phyloP scores from a whole-genome alignment of 345 rosid genomes.

The Laguncularia racemosa region DNA sequence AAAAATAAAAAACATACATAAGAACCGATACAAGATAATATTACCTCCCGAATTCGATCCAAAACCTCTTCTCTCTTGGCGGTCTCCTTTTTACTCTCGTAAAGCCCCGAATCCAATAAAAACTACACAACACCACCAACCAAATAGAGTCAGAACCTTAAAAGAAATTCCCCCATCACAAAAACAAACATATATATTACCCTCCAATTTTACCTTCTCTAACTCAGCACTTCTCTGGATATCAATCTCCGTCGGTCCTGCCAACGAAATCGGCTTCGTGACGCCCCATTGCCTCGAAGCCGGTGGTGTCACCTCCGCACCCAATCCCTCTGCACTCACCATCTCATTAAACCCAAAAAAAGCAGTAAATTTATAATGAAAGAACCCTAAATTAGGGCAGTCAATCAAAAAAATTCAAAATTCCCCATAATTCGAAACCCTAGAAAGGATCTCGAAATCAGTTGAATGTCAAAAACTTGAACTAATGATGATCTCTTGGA shows the following conservation, averaged over 20 bases:
- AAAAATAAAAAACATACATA: neutral
- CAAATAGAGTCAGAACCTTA: constrained; percentile 6
- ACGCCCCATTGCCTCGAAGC: constrained; percentile 43
- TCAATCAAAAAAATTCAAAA: neutral
- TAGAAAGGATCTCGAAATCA: neutral
- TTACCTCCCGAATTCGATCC: constrained; percentile 56
- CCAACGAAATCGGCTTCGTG: constrained; percentile 70
- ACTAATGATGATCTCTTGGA: neutral
- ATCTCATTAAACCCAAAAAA: constrained; percentile 20
- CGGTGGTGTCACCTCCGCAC: constrained; percentile 3
- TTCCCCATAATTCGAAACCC: constrained; percentile 4
- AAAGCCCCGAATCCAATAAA: constrained; percentile 59
- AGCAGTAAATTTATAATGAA: no score
- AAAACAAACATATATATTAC: neutral
- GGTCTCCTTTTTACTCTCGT: constrained; percentile 75
- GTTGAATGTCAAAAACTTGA: neutral
- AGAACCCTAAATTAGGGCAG: constrained; percentile 5
- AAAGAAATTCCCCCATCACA: constrained; percentile 2
- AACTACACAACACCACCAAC: constrained; percentile 25
- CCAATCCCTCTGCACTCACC: constrained; percentile 45
- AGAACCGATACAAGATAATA: neutral
- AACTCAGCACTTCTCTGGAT: constrained; percentile 50
- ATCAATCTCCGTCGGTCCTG: constrained; percentile 77
- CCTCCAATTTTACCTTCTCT: constrained; percentile 42
- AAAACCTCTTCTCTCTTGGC: constrained; percentile 66